Base-by-base conservation (phyloP, 768 basidiomycete genomes). In the Rubroboletus pulcherrimus region DNA sequence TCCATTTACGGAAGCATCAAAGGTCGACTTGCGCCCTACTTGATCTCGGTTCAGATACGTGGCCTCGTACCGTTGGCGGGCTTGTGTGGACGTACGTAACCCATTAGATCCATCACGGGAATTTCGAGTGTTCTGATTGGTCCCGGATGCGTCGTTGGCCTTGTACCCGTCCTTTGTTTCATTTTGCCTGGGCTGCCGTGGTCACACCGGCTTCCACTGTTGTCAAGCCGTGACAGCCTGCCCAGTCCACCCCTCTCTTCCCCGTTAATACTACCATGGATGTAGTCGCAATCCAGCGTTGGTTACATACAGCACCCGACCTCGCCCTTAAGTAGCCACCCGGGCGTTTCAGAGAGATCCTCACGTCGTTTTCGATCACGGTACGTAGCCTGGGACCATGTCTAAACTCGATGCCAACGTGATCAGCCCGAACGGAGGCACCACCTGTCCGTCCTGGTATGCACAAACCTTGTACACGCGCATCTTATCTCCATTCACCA, bases 401-500 rank as follows among this genome's bases (percentile, higher is more conserved):
- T 26, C 26, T 5, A 26, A 26, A 26, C 26, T 26, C 26, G 26
- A 26, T 26, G 26, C 26, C 26, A 26, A 26, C 24, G 24, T 24
- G n/a, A n/a, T n/a, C n/a, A n/a, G n/a, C n/a, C n/a, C n/a, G 24
- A 24, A 24, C 26, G 26, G 26, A 26, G 21, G 1, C 21, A 21
- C 21, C 26, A 26, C 26, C 26, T 26, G 26, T 26, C 26, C 26
- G 26, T 26, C 26, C 26, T 26, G 26, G 26, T 26, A 26, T 26
- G 26, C 1, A 21, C 21, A 21, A 21, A 21, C 21, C 21, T 21
- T 21, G 21, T 21, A 21, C 21, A 31, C 30, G 19, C 14, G 46
- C 50, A 48, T 48, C 46, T 53, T 30, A 54, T 49, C 56, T 48
- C 35, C 57, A 56, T 48, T 42, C 41, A 10, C 29, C 37, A 24